phyloP scores from a whole-genome alignment of 306 rosid genomes.

The Alnus rubra region DNA sequence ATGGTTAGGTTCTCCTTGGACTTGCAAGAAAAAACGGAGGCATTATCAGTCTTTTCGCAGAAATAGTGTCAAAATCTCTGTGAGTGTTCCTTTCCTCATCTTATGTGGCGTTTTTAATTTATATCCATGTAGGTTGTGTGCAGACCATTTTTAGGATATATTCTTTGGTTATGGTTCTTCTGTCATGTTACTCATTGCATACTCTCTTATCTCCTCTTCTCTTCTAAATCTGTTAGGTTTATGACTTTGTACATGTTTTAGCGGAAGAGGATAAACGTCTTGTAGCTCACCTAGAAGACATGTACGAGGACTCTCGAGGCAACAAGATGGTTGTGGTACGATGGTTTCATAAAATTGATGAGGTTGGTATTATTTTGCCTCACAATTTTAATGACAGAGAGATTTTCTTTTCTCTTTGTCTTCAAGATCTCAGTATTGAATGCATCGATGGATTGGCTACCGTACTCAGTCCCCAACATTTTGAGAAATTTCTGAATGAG shows the following conservation, averaged over 20 bases:
- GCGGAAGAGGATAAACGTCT: slow-evolving; percentile 90
- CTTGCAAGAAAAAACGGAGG: slow-evolving; percentile 59
- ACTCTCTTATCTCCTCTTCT: background rate
- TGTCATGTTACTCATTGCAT: slow-evolving; percentile 22
- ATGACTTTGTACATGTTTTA: slow-evolving; percentile 78
- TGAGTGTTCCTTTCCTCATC: slow-evolving; percentile 29
- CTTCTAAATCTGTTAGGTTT: slow-evolving; percentile 50
- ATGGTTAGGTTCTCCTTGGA: slow-evolving; percentile 76
- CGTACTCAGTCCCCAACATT: slow-evolving; percentile 84
- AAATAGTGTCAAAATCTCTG: slow-evolving; percentile 70
- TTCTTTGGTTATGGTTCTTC: background rate
- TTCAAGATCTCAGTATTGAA: slow-evolving; percentile 95
- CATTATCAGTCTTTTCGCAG: slow-evolving; percentile 67
- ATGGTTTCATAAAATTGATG: slow-evolving; percentile 95
- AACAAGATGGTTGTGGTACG: slow-evolving; percentile 95
- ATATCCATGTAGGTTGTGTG: background rate
- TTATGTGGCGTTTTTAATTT: background rate
- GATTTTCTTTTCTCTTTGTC: slow-evolving; percentile 92
- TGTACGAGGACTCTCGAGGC: slow-evolving; percentile 91
- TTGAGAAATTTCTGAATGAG: slow-evolving; percentile 54
- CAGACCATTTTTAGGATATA: background rate
- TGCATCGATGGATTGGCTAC: slow-evolving; percentile 94
- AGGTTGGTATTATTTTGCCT: slow-evolving; percentile 95
- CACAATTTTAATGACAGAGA: slow-evolving; percentile 80
- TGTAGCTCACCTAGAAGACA: slow-evolving; percentile 89